A percentile compares a stretch with the other conserved stretches of the same genome.
Conservation (phyloP, 1,284 basidiomycete genomes). For the Ceratobasidium papillatum region DNA sequence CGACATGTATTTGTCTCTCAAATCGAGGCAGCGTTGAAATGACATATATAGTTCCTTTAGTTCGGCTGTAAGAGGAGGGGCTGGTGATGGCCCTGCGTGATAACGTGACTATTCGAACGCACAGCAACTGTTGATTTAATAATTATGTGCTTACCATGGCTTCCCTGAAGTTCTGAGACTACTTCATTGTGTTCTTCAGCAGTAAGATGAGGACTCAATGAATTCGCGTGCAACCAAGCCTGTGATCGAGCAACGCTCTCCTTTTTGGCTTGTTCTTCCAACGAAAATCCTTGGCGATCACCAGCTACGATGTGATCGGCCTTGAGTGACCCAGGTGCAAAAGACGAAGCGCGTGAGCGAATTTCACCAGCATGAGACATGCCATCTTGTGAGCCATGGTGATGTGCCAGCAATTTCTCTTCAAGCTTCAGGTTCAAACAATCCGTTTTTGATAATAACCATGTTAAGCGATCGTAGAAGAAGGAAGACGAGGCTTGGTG, state of each 20-base stretch:
- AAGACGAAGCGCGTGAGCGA: slow-evolving; percentile 39
- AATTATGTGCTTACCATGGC: slow-evolving; percentile 3
- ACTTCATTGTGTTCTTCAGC: slow-evolving; percentile 46
- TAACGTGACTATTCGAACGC: background rate
- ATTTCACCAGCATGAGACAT: slow-evolving; percentile 29
- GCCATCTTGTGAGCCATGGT: slow-evolving; percentile 35
- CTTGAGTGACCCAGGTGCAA: slow-evolving; percentile 18
- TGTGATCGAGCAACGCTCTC: slow-evolving; percentile 44
- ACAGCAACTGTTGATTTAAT: background rate
- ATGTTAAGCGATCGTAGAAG: background rate
- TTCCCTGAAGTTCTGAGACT: slow-evolving; percentile 36
- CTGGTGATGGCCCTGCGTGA: slow-evolving; percentile 4
- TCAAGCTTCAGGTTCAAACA: slow-evolving; percentile 1
- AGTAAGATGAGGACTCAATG: slow-evolving; percentile 33
- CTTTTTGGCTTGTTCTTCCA: slow-evolving; percentile 34
- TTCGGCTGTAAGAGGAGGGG: slow-evolving; percentile 46
- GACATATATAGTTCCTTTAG: slow-evolving; percentile 53
- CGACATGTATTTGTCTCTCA: slow-evolving; percentile 92
- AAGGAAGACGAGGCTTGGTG: background rate
- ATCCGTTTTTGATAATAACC: background rate
- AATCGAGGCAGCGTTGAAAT: slow-evolving; percentile 81
- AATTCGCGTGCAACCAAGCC: slow-evolving; percentile 49
- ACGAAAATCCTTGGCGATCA: background rate
- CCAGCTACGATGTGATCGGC: background rate
- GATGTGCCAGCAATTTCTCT: slow-evolving; percentile 30